Conservation (phyloP, 805 yeast genomes). For the Babjeviella inositovora region DNA sequence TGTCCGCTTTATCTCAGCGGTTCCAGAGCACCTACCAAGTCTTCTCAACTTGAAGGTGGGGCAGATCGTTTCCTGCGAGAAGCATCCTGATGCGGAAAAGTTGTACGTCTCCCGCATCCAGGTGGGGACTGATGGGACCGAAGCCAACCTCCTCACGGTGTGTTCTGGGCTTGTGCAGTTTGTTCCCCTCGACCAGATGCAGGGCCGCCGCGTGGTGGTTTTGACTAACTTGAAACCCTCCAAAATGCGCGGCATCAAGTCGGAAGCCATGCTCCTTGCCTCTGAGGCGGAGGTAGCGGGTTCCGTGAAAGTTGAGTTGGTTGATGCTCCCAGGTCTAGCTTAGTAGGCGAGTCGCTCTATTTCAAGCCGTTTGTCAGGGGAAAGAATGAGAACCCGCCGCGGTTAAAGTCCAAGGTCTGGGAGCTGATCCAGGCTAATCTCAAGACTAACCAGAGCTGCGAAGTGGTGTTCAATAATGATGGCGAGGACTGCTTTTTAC, state of each 20-base stretch:
- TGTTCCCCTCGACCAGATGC: constrained; percentile 19
- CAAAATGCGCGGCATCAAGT: constrained; percentile 43
- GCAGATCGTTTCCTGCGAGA: constrained; percentile 20
- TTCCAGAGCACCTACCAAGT: constrained; percentile 8
- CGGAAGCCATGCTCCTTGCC: constrained; percentile 58
- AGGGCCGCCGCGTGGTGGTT: constrained; percentile 27
- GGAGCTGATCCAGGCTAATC: constrained; percentile 11
- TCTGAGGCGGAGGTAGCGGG: constrained; percentile 16
- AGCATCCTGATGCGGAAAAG: constrained; percentile 42
- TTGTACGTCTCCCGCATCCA: constrained; percentile 38
- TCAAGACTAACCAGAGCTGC: constrained; percentile 13
- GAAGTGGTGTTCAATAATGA: constrained; percentile 12
- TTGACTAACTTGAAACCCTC: constrained; percentile 43
- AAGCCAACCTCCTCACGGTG: constrained; percentile 19
- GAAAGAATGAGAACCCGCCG: constrained; percentile 4
- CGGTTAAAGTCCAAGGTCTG: constrained; percentile 16
- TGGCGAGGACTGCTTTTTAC: constrained; percentile 7
- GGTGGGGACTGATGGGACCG: constrained; percentile 5
- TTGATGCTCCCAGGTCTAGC: constrained; percentile 22
- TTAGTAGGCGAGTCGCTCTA: constrained; percentile 19
- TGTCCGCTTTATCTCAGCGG: too few relatives aligned
- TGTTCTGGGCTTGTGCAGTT: constrained; percentile 43
- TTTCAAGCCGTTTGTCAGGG: constrained; percentile 12
- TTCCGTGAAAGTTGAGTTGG: constrained; percentile 20
- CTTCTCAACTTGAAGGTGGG: constrained; percentile 25